Evolutionary conservation across 1,139 yeast genomes (phyloP).

Genomic region (Saccharomyces hybrid): DNA sequence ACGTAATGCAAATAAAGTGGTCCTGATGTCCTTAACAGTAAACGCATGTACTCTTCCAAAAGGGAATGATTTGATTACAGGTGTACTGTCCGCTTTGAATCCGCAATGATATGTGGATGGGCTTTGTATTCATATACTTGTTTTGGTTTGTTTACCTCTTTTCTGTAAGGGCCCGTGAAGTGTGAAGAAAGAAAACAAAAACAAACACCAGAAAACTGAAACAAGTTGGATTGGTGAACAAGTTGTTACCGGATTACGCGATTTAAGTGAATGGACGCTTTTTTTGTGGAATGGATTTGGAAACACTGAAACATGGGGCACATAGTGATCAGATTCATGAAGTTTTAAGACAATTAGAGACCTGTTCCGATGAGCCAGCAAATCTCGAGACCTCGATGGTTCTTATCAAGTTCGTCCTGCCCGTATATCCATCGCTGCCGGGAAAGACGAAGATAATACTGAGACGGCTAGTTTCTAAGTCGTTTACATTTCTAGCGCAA

Average conservation of each 20-base stretch:
- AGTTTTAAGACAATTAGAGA: neutral
- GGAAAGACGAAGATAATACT: constrained; percentile 6
- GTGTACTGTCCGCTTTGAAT: neutral
- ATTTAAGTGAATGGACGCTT: neutral
- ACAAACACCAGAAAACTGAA: neutral
- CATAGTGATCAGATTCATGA: neutral
- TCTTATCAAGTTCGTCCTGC: constrained; percentile 20
- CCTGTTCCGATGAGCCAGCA: neutral
- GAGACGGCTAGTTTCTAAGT: constrained; percentile 7
- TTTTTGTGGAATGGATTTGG: neutral
- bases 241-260: neutral
- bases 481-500: constrained; percentile 14
- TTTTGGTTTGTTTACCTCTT: neutral
- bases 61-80: neutral
- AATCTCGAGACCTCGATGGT: constrained; percentile 14
- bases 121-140: neutral
- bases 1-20: neutral
- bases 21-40: neutral
- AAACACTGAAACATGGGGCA: neutral
- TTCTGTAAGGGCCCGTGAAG: neutral
- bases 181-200: neutral
- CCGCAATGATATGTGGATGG: neutral
- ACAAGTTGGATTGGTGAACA: neutral
- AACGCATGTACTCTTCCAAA: neutral
- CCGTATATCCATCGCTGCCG: constrained; percentile 20